These are phyloP conservation scores for Epichloe elymi DNA, from an alignment of 2,329 filamentous ascomycete genomes.

Conservation along the genomic window DNA sequence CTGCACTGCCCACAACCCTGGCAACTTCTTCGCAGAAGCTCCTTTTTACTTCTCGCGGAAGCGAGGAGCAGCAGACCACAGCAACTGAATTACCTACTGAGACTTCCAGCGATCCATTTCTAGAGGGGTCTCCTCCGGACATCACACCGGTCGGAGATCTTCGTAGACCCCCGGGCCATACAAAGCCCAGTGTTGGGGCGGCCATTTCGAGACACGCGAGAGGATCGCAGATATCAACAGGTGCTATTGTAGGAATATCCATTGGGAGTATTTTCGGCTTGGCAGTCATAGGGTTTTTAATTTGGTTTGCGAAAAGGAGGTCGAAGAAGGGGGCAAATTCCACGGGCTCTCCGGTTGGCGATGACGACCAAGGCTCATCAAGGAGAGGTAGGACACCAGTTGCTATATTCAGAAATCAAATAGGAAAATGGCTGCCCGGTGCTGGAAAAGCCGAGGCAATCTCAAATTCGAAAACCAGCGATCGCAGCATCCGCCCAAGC, in stretches of 20 bases:
- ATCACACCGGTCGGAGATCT: background rate
- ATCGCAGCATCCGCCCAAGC: background rate
- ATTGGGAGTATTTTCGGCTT: constrained; percentile 32
- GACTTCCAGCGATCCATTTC: background rate
- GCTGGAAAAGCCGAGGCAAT: constrained; percentile 13
- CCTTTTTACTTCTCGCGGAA: background rate
- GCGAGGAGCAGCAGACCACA: background rate
- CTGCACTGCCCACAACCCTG: background rate
- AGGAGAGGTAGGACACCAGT: constrained; percentile 10
- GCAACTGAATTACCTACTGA: background rate
- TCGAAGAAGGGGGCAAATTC: constrained; percentile 11
- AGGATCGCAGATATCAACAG: constrained; percentile 8
- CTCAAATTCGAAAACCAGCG: background rate
- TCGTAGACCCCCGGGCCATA: background rate
- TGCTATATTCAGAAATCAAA: background rate
- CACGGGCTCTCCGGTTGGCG: constrained; percentile 11
- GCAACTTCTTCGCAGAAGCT: background rate
- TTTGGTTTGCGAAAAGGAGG: constrained; percentile 36
- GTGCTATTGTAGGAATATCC: constrained; percentile 36
- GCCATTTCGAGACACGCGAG: background rate
- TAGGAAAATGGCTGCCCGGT: constrained; percentile 10
- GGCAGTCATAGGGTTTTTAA: constrained; percentile 31
- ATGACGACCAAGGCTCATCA: constrained; percentile 12
- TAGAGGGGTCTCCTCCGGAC: background rate
- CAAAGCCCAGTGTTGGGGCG: background rate